Percentiles rank a stretch among this genome's conserved stretches.
phyloP scores from a whole-genome alignment of 257 asterid species.

The Petrea volubilis region DNA sequence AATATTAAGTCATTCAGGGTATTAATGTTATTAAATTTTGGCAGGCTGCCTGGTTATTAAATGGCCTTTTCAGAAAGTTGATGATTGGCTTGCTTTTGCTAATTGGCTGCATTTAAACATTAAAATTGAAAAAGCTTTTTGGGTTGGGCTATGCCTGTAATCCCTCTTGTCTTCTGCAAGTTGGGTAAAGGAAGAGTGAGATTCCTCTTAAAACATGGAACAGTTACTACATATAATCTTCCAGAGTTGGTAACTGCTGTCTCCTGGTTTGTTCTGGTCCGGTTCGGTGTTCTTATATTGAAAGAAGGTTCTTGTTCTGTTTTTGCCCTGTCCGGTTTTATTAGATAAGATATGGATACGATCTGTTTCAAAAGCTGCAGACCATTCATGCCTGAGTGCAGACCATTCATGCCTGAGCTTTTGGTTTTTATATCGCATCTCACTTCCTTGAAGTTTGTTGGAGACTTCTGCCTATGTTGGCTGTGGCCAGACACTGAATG shows the following conservation, averaged over 20 bases:
- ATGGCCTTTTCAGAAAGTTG: constrained; percentile 56
- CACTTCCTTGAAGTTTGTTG: constrained; percentile 15
- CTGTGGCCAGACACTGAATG: constrained; percentile 5
- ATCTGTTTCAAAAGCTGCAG: constrained; percentile 14
- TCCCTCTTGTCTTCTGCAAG: constrained; percentile 36
- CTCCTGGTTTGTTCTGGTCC: constrained; percentile 34
- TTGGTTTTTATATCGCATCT: constrained; percentile 16
- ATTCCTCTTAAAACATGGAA: constrained; percentile 27
- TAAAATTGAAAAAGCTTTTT: constrained; percentile 51
- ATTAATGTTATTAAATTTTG: constrained; percentile 63
- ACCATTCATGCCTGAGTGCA: too few species aligned
- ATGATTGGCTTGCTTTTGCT: constrained; percentile 65
- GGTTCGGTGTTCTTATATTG: constrained; percentile 25
- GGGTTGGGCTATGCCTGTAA: constrained; percentile 37
- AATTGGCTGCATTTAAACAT: constrained; percentile 44
- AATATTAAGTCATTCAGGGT: constrained; percentile 23
- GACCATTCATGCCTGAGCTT: constrained; percentile 5
- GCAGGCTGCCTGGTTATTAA: constrained; percentile 65
- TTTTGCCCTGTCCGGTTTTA: constrained; percentile 15
- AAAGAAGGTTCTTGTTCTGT: constrained; percentile 29
- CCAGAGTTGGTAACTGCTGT: constrained; percentile 35
- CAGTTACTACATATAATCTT: constrained; percentile 33
- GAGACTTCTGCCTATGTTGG: constrained; percentile 26
- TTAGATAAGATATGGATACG: constrained; percentile 10
- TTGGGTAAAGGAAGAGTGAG: constrained; percentile 40